phyloP scores from a whole-genome alignment of 768 basidiomycete genomes.

The Auricularia sp. region DNA sequence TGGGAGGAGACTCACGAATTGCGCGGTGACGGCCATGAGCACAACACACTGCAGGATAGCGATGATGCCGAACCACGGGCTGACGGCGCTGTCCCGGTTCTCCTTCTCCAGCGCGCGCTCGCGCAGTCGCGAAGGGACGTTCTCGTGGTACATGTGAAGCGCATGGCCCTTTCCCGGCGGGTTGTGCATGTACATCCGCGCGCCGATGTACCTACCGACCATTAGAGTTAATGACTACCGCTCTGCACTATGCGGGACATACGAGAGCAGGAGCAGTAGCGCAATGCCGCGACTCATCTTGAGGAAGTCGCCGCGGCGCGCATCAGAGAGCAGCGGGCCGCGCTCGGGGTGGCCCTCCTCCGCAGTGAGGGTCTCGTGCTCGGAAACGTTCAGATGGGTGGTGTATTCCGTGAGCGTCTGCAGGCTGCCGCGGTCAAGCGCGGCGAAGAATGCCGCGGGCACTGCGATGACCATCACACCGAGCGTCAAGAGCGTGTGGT shows the following conservation, averaged over 20 bases:
- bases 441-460: not conserved
- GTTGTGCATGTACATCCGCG: slow-evolving; percentile 60
- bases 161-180: slow-evolving; percentile 52
- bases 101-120: slow-evolving; percentile 17
- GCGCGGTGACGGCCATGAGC: slow-evolving; percentile 59
- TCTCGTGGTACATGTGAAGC: slow-evolving; percentile 32
- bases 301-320: slow-evolving; percentile 39
- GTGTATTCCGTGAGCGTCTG: slow-evolving; percentile 24
- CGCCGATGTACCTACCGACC: slow-evolving; percentile 45
- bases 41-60: slow-evolving; percentile 44
- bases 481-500: slow-evolving; percentile 59
- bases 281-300: slow-evolving; percentile 58
- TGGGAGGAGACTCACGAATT: slow-evolving; percentile 40
- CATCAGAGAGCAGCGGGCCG: slow-evolving; percentile 30
- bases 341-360: slow-evolving; percentile 7
- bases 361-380: slow-evolving; percentile 11
- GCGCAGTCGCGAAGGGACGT: slow-evolving; percentile 25
- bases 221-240: not conserved
- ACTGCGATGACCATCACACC: slow-evolving; percentile 34
- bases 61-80: slow-evolving; percentile 50
- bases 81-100: slow-evolving; percentile 30
- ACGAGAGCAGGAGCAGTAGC: slow-evolving; percentile 53
- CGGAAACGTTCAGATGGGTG: slow-evolving; percentile 46
- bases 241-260: slow-evolving; percentile 22
- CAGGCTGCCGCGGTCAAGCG: not conserved